Evolutionary conservation across 306 rosid species (phyloP).

Genomic region (Myrica gale): DNA sequence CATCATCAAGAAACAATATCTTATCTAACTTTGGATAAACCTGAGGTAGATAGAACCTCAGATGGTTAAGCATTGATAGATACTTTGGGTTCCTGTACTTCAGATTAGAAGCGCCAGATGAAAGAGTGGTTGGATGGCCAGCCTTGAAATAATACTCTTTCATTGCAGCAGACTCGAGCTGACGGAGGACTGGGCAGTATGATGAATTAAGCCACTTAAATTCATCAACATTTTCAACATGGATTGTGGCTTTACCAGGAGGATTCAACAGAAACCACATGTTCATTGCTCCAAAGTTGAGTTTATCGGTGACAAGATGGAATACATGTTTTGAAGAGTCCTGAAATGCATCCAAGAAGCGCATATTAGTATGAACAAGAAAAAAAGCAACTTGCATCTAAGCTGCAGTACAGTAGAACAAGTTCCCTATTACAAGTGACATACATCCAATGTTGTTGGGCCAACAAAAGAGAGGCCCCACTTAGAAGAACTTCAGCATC

Average conservation of each 20-base stretch:
- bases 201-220: constrained; percentile 95
- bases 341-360: constrained; percentile 49
- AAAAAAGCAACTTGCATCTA: constrained; percentile 16
- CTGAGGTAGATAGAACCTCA: constrained; percentile 94
- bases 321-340: constrained; percentile 93
- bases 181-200: constrained; percentile 90
- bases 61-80: constrained; percentile 95
- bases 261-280: constrained; percentile 99
- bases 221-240: constrained; percentile 91
- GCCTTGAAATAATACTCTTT: constrained; percentile 93
- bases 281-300: constrained; percentile 94
- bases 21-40: constrained; percentile 90
- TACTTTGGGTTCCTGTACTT: constrained; percentile 97
- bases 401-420: constrained; percentile 2
- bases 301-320: constrained; percentile 90
- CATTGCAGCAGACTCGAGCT: constrained; percentile 92
- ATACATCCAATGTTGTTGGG: neutral
- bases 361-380: constrained; percentile 8
- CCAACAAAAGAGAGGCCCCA: neutral
- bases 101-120: constrained; percentile 79
- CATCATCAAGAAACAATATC: constrained; percentile 91
- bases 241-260: constrained; percentile 88
- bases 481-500: neutral
- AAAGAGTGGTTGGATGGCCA: constrained; percentile 65
- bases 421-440: neutral